Conservation (phyloP, 2,329 filamentous ascomycete species). For the Cytospora mali region DNA sequence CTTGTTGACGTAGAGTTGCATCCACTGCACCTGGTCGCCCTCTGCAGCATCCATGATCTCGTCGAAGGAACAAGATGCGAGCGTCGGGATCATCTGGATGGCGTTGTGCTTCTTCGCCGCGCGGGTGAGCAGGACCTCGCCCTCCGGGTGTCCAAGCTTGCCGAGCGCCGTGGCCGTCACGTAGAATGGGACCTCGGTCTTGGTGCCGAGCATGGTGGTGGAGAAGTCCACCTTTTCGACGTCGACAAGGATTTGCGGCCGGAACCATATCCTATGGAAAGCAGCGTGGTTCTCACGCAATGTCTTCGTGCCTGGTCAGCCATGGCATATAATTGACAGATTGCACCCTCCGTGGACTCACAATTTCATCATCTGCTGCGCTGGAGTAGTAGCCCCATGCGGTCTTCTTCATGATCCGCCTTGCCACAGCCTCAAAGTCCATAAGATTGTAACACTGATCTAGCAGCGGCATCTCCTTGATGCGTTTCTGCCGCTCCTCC, state of each 20-base stretch:
- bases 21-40: constrained; percentile 87
- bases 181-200: constrained; percentile 86
- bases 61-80: constrained; percentile 96
- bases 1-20: constrained; percentile 97
- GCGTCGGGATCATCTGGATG: constrained; percentile 97
- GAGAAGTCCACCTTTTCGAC: constrained; percentile 84
- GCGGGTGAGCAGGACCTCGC: constrained; percentile 86
- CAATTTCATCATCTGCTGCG: constrained; percentile 87
- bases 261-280: constrained; percentile 97
- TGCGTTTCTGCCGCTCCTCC: constrained; percentile 70
- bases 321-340: neutral
- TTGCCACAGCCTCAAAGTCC: constrained; percentile 94
- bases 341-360: constrained; percentile 43
- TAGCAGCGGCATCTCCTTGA: constrained; percentile 74
- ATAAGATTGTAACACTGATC: constrained; percentile 91
- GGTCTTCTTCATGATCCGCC: constrained; percentile 88
- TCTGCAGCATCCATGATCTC: constrained; percentile 87
- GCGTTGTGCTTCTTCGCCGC: constrained; percentile 85
- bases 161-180: constrained; percentile 94
- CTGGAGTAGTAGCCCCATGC: constrained; percentile 98
- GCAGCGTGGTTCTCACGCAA: constrained; percentile 94
- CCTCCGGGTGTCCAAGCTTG: constrained; percentile 91
- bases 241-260: constrained; percentile 84
- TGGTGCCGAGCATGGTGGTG: constrained; percentile 92
- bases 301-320: constrained; percentile 58